Percentiles rank a stretch among this genome's conserved stretches.
Evolutionary conservation across 208 protist species (phyloP).

Genomic region (Trypanosomatidae sp.): DNA sequence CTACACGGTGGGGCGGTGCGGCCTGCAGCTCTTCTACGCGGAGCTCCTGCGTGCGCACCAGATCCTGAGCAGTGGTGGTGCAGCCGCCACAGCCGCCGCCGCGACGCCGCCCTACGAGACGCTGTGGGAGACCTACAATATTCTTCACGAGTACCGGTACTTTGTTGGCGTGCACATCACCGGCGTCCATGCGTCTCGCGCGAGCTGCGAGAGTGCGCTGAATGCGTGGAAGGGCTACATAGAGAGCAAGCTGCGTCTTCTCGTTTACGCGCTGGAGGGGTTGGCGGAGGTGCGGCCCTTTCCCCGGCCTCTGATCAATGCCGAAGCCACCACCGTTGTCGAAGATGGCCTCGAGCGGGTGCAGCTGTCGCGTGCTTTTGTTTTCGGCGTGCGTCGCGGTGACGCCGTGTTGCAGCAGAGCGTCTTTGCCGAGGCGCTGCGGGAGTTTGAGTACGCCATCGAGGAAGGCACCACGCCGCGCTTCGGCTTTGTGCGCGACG

Average conservation of each 20-base stretch:
- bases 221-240: constrained; percentile 71
- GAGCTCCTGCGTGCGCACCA: constrained; percentile 73
- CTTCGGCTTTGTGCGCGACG: too few relatives aligned
- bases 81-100: too few relatives aligned
- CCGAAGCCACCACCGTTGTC: too few relatives aligned
- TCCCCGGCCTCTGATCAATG: constrained; percentile 19
- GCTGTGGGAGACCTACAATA: constrained; percentile 52
- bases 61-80: constrained; percentile 40
- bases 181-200: constrained; percentile 14
- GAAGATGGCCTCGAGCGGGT: not conserved
- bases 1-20: constrained; percentile 80
- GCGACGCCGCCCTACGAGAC: constrained; percentile 3
- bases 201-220: constrained; percentile 34
- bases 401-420: too few relatives aligned
- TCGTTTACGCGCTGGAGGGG: constrained; percentile 78
- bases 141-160: constrained; percentile 39
- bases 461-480: too few relatives aligned
- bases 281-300: constrained; percentile 63
- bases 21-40: constrained; percentile 54
- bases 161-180: constrained; percentile 68
- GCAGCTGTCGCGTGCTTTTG: constrained; percentile 17
- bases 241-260: constrained; percentile 69
- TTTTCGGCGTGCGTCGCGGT: too few relatives aligned
- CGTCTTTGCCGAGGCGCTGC: too few relatives aligned
- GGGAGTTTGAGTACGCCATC: too few relatives aligned